Evolutionary conservation across 495 filamentous ascomycete genomes (phyloP), one percentile per base, ranked within the genome.

Genomic region (Oidiodendron maius): DNA sequence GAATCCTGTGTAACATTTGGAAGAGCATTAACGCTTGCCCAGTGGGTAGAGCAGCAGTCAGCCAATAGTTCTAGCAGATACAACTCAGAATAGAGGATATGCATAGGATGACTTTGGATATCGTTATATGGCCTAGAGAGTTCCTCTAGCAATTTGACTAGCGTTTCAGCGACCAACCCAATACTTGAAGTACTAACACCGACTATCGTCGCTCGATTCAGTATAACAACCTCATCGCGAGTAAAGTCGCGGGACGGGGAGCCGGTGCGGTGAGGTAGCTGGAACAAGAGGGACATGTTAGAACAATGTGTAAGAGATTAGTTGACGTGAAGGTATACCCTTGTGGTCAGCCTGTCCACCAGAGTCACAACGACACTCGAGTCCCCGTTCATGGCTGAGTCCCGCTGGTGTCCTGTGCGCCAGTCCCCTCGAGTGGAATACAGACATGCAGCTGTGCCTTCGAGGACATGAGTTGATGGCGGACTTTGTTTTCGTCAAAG

Each of bases 181-280:
- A 83, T 70, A 34, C 48, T 50, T 38, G 73, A 74, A 43, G 64
- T 62, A 43, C 69, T 64, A 57, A 83, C 64, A 54, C 78, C 78
- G 44, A 83, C 67, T 56, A 84, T 65, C 11, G 80, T 81, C 15
- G 73, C 65, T 45, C 79, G 72, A 35, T 80, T 80, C 40, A 80
- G 74, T 42, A 67, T 62, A 34, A 77, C 75, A 45, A 82, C 69
- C 34, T 84, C 79, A 66, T 84, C 80, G 52, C 75, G 75, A 55
- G 70, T 66, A 51, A 82, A 73, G 53, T 78, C 73, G 50, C 74
- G 68, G 54, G 68, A 64, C 37, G 72, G 66, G 58, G 72, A 77
- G 55, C 80, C 80, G 46, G 80, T 83, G 49, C 77, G 73, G 61
- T 81, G 77, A 30, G 80, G 80, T 50, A 84, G 76, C 80, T 84